Percentiles rank a stretch among this genome's conserved stretches.
Conservation (phyloP, 345 rosid genomes). For the Hibiscus trionum region DNA sequence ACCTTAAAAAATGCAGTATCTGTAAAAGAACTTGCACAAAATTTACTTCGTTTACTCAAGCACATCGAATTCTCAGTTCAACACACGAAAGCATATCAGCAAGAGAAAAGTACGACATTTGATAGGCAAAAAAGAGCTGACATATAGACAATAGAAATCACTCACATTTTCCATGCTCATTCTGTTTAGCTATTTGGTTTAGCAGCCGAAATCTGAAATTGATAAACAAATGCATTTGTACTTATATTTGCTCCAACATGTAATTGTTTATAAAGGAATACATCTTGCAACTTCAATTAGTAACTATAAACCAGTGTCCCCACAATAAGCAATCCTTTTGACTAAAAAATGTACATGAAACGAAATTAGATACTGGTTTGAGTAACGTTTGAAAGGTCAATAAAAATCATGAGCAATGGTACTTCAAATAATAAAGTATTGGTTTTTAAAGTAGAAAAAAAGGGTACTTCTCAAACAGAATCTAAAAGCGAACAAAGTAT, state of each 20-base stretch:
- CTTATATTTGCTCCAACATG: too few relatives aligned
- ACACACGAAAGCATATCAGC: background rate
- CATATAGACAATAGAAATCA: too few relatives aligned
- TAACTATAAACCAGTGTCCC: background rate
- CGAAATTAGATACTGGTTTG: background rate
- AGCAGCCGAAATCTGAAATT: constrained; percentile 4
- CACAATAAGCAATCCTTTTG: background rate
- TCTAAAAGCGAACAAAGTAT: background rate
- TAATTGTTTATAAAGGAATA: too few relatives aligned
- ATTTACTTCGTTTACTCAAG: background rate
- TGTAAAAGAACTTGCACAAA: background rate
- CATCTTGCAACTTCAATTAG: background rate
- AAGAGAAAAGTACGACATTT: too few relatives aligned
- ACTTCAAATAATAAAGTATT: background rate
- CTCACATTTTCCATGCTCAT: background rate
- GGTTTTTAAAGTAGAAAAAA: background rate
- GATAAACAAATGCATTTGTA: too few relatives aligned
- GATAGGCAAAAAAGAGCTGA: too few relatives aligned
- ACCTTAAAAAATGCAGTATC: background rate
- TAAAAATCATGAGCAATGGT: background rate
- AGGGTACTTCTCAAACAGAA: background rate
- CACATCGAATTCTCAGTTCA: background rate
- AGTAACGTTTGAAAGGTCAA: background rate
- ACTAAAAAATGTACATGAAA: background rate
- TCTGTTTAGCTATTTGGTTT: background rate